These are phyloP conservation scores for Boletus sp. DNA, from an alignment of 1,284 basidiomycete species.

Conservation along the genomic window DNA sequence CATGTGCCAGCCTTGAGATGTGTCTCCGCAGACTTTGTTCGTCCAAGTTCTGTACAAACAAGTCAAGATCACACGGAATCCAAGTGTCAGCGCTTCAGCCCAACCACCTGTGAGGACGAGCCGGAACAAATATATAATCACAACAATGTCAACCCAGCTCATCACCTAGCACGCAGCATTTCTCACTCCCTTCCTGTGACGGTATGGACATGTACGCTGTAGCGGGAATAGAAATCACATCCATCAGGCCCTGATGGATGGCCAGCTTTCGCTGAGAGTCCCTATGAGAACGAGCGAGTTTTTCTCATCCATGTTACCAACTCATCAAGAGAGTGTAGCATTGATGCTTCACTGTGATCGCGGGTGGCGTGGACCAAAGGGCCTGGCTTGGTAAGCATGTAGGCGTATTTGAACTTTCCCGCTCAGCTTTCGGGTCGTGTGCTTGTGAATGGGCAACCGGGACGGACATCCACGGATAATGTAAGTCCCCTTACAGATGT, in stretches of 20 bases:
- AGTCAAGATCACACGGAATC: background rate
- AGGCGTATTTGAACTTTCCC: background rate
- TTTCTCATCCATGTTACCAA: background rate
- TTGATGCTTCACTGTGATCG: background rate
- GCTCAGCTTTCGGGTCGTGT: background rate
- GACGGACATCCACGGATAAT: background rate
- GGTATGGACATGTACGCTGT: background rate
- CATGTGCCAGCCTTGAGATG: background rate
- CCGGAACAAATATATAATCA: background rate
- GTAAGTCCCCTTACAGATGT: background rate
- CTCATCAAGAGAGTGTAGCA: background rate
- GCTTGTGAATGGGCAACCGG: background rate
- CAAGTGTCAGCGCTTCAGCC: background rate
- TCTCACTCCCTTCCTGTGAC: background rate
- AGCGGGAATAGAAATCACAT: background rate
- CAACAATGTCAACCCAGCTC: background rate
- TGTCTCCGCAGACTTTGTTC: background rate
- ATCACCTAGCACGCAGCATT: background rate
- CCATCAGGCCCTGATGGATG: background rate
- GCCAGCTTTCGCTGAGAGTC: background rate
- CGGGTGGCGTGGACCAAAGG: background rate
- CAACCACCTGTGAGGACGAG: background rate
- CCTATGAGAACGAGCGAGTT: background rate
- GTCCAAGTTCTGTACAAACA: background rate
- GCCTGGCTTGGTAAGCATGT: background rate